Percentiles rank a stretch among this genome's conserved stretches.
These are phyloP conservation scores for Diaporthe longicolla DNA, from an alignment of 2,329 filamentous ascomycete genomes.

Conservation along the genomic window DNA sequence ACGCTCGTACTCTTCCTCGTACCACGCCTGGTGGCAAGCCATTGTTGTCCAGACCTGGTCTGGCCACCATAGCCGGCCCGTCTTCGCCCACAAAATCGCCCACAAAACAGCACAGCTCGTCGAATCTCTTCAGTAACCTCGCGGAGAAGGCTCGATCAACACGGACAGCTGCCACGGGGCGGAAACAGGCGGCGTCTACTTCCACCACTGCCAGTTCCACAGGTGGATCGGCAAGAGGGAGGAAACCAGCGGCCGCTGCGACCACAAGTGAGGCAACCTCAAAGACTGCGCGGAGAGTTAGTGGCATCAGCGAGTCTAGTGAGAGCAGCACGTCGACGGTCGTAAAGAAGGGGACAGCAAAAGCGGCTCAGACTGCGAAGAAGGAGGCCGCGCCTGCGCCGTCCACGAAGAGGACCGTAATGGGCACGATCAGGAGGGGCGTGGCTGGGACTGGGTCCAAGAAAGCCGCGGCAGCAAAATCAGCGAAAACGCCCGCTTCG, in stretches of 20 bases:
- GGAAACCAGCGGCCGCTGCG: conserved; percentile 49
- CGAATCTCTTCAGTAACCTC: conserved; percentile 68
- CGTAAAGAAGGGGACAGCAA: conserved; percentile 66
- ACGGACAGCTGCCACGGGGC: conserved; percentile 52
- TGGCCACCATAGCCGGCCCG: conserved; percentile 71
- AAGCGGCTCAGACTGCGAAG: conserved; percentile 50
- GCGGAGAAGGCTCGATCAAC: conserved; percentile 72
- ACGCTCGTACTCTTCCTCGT: conserved; percentile 77
- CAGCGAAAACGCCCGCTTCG: conserved; percentile 54
- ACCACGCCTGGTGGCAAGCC: conserved; percentile 69
- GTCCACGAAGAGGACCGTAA: conserved; percentile 65
- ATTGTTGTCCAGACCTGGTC: conserved; percentile 65
- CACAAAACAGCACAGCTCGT: conserved; percentile 65
- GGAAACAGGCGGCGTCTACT: conserved; percentile 49
- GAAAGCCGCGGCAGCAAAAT: conserved; percentile 62
- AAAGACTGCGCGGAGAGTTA: conserved; percentile 66
- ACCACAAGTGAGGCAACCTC: conserved; percentile 54
- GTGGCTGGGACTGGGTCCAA: conserved; percentile 62
- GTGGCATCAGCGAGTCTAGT: conserved; percentile 74
- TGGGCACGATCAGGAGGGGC: conserved; percentile 68
- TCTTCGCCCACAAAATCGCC: conserved; percentile 79
- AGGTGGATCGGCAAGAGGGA: conserved; percentile 46
- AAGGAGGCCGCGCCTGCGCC: conserved; percentile 54
- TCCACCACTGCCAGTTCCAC: conserved; percentile 55
- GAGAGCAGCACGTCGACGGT: conserved; percentile 76